Percentiles rank a stretch among this genome's conserved stretches.
phyloP scores from a whole-genome alignment of 805 yeast species.

The Danielia reshetovae region DNA sequence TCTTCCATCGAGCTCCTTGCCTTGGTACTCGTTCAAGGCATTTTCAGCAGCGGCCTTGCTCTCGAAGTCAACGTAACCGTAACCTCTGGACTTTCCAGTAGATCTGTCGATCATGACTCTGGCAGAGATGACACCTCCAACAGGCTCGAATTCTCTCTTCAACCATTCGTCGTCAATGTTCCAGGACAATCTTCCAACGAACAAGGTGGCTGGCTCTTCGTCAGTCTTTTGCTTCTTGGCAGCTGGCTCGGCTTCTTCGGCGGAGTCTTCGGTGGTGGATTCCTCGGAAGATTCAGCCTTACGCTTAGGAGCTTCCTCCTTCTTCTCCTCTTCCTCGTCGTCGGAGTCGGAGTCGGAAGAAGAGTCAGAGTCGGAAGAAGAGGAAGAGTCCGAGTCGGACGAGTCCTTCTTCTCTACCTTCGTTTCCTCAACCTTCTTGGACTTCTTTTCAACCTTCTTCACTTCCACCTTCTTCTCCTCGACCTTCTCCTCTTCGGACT shows the following conservation, averaged over 20 bases:
- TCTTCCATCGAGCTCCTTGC: conserved; percentile 95
- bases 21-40: conserved; percentile 82
- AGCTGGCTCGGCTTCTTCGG: conserved; percentile 22
- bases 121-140: conserved; percentile 81
- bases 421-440: conserved; percentile 24
- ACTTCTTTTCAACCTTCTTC: conserved; percentile 20
- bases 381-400: conserved; percentile 15
- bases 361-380: conserved; percentile 17
- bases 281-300: conserved; percentile 11
- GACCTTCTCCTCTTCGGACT: conserved; percentile 20
- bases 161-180: conserved; percentile 94
- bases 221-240: conserved; percentile 53
- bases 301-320: conserved; percentile 25
- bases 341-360: conserved; percentile 30
- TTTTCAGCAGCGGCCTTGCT: conserved; percentile 73
- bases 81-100: conserved; percentile 92
- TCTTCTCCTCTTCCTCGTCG: conserved; percentile 18
- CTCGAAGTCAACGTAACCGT: conserved; percentile 95
- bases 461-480: conserved; percentile 6
- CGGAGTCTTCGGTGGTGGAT: conserved; percentile 7
- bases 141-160: conserved; percentile 73
- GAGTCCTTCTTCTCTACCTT: conserved; percentile 16
- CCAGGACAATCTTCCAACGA: conserved; percentile 98
- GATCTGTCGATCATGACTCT: conserved; percentile 93
- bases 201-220: conserved; percentile 77